These are phyloP conservation scores for Candida quercuum DNA, from an alignment of 805 yeast species.

Conservation along the genomic window DNA sequence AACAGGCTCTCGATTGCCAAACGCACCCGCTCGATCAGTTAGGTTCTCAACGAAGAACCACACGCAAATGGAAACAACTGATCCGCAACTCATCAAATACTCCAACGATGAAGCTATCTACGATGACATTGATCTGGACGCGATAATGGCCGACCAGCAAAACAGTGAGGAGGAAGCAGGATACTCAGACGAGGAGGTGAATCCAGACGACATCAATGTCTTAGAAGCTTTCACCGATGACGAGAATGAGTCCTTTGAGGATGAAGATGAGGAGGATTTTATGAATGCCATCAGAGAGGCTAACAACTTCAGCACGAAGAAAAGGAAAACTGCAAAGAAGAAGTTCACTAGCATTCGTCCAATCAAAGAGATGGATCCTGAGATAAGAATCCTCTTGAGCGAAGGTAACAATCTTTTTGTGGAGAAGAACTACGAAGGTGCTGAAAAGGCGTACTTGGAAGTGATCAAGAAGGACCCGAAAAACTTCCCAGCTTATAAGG, in stretches of 20 bases:
- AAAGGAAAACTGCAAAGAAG: conserved; percentile 27
- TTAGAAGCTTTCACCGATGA: conserved; percentile 33
- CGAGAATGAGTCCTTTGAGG: conserved; percentile 32
- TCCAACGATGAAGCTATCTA: conserved; percentile 6
- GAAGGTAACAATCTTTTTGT: conserved; percentile 82
- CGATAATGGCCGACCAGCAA: conserved; percentile 17
- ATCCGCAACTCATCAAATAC: conserved; percentile 1
- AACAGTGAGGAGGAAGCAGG: conserved; percentile 9
- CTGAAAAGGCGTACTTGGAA: conserved; percentile 54
- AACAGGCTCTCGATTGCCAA: too few species aligned
- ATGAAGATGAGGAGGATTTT: conserved; percentile 39
- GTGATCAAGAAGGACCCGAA: conserved; percentile 75
- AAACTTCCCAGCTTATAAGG: conserved; percentile 79
- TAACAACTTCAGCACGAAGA: conserved; percentile 51
- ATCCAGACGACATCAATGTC: conserved; percentile 23
- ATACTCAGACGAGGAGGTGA: conserved; percentile 9
- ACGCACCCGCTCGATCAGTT: too few species aligned
- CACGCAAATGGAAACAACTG: background rate
- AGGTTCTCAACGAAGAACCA: too few species aligned
- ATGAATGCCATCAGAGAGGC: conserved; percentile 66
- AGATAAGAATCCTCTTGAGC: conserved; percentile 59
- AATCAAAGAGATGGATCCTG: conserved; percentile 57
- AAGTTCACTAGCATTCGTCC: conserved; percentile 27
- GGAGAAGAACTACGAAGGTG: conserved; percentile 49
- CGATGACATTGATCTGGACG: conserved; percentile 29